These are phyloP conservation scores for Myriosclerotinia curreyana DNA, from an alignment of 2,329 filamentous ascomycete species.

Conservation along the genomic window DNA sequence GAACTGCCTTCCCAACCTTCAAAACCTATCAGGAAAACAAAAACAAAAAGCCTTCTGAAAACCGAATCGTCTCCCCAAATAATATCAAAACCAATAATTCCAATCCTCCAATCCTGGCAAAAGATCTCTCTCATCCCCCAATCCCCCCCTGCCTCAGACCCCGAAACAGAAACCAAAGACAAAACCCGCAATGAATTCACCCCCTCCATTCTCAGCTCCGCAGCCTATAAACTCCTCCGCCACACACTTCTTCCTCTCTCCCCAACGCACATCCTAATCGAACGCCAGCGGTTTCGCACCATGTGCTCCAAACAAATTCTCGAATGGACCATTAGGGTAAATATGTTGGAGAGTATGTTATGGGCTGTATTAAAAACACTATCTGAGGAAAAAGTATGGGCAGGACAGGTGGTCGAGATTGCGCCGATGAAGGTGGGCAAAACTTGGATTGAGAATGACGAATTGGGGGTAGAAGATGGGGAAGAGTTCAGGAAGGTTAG, in stretches of 20 bases:
- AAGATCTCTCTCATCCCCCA: constrained; percentile 26
- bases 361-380: constrained; percentile 66
- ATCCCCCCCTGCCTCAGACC: constrained; percentile 2
- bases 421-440: constrained; percentile 53
- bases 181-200: constrained; percentile 47
- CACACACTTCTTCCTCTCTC: constrained; percentile 47
- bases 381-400: constrained; percentile 44
- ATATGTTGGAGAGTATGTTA: constrained; percentile 78
- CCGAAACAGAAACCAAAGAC: constrained; percentile 14
- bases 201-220: constrained; percentile 51
- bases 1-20: neutral
- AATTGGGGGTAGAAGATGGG: constrained; percentile 22
- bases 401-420: constrained; percentile 49
- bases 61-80: neutral
- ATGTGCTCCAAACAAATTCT: constrained; percentile 62
- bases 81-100: neutral
- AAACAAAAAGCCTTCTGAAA: neutral
- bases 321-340: constrained; percentile 82
- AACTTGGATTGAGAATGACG: constrained; percentile 50
- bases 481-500: constrained; percentile 38
- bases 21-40: neutral
- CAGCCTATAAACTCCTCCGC: constrained; percentile 54
- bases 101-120: constrained; percentile 20
- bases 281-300: constrained; percentile 59
- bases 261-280: constrained; percentile 70